Evolutionary conservation across 257 asterid species (phyloP).

Genomic region (Ilex asprella): DNA sequence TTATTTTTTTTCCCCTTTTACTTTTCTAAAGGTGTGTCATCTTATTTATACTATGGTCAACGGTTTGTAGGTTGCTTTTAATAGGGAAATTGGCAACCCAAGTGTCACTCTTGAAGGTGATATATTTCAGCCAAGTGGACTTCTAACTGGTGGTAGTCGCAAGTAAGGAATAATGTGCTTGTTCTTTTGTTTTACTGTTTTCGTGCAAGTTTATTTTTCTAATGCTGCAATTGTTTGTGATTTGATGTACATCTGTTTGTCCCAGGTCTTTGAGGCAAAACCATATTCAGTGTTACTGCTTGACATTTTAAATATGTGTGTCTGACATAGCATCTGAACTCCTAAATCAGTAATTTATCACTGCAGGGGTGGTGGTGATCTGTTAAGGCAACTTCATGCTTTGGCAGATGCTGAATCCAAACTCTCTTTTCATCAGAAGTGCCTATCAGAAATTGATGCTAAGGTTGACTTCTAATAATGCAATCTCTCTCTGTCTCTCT

Average conservation of each 20-base stretch:
- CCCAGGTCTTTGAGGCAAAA: not conserved
- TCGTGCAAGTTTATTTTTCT: constrained; percentile 1
- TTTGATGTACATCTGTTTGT: too few relatives aligned
- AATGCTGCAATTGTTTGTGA: not conserved
- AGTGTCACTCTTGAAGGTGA: constrained; percentile 87
- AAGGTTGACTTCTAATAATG: constrained; percentile 34
- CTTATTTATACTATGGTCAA: not conserved
- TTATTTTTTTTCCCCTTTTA: too few relatives aligned
- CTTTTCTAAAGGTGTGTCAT: too few relatives aligned
- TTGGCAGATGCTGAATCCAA: constrained; percentile 71
- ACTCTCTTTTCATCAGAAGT: constrained; percentile 57
- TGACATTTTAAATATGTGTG: not conserved
- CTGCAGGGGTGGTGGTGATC: constrained; percentile 93
- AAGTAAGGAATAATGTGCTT: constrained; percentile 41
- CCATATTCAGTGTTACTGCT: not conserved
- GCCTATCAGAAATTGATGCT: constrained; percentile 58
- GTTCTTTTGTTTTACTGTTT: constrained; percentile 3
- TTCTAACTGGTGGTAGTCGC: constrained; percentile 97
- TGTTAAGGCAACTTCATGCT: constrained; percentile 75
- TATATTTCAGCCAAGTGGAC: constrained; percentile 93
- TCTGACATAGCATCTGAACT: constrained; percentile 6
- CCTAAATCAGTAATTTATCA: constrained; percentile 16
- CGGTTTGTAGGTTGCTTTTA: constrained; percentile 70
- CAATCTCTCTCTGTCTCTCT: constrained; percentile 7
- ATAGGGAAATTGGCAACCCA: constrained; percentile 53